Evolutionary conservation across 1,284 basidiomycete species (phyloP).

Genomic region (Xanthoconium separans): DNA sequence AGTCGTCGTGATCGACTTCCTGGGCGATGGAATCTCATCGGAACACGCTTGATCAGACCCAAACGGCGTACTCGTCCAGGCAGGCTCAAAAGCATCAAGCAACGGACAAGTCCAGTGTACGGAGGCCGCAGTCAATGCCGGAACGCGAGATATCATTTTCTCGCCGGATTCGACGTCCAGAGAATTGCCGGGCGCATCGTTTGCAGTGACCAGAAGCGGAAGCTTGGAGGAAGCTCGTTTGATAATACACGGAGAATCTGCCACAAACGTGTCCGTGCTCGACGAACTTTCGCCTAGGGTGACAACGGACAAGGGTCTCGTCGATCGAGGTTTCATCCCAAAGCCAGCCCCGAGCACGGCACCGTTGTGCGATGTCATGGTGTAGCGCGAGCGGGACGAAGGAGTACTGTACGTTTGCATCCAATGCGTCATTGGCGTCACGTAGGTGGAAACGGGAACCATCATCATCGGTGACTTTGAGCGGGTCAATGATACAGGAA

Average conservation of each 20-base stretch:
- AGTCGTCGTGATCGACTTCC: background rate
- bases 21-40: background rate
- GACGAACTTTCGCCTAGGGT: slow-evolving; percentile 14
- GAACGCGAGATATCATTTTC: background rate
- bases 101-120: background rate
- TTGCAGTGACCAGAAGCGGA: slow-evolving; percentile 5
- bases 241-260: slow-evolving; percentile 21
- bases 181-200: background rate
- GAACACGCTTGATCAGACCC: background rate
- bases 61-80: slow-evolving; percentile 19
- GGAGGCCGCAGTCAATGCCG: background rate
- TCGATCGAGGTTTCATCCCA: background rate
- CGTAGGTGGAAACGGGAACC: background rate
- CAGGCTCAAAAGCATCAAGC: slow-evolving; percentile 15
- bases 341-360: background rate
- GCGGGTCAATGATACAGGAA: background rate
- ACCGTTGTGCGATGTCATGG: background rate
- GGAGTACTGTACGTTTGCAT: background rate
- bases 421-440: slow-evolving; percentile 10
- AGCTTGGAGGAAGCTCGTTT: slow-evolving; percentile 10
- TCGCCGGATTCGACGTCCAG: background rate
- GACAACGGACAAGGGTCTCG: slow-evolving; percentile 10
- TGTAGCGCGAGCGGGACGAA: slow-evolving; percentile 1
- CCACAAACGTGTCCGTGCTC: slow-evolving; percentile 26
- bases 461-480: background rate